Evolutionary conservation across 2,329 filamentous ascomycete genomes (phyloP).

Genomic region (Aspergillus proliferans): DNA sequence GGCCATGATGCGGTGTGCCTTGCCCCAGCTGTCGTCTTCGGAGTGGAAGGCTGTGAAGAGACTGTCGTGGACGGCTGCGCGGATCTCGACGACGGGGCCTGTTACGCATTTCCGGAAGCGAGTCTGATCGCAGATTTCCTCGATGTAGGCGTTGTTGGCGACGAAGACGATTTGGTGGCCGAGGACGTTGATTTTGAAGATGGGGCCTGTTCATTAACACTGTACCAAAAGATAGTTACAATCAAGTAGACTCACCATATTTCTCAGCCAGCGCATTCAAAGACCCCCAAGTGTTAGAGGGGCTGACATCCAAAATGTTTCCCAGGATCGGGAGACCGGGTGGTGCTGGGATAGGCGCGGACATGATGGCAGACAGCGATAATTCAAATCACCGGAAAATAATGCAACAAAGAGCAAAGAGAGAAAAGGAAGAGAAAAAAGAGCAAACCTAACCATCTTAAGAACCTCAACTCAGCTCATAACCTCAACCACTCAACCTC

Average conservation of each 20-base stretch:
- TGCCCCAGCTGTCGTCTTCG: slow-evolving; percentile 53
- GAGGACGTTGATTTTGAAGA: slow-evolving; percentile 52
- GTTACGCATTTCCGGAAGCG: slow-evolving; percentile 53
- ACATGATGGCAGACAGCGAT: slow-evolving; percentile 24
- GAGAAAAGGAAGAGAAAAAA: neutral
- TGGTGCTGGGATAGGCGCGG: slow-evolving; percentile 47
- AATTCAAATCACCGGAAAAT: neutral
- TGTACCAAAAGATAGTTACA: neutral
- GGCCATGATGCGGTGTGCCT: slow-evolving; percentile 50
- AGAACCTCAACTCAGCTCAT: too few relatives aligned
- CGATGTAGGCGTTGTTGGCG: slow-evolving; percentile 50
- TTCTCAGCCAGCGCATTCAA: slow-evolving; percentile 45
- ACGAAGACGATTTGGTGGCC: slow-evolving; percentile 45
- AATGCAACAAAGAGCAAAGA: neutral
- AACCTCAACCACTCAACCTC: too few relatives aligned
- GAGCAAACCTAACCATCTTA: too few relatives aligned
- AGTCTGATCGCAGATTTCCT: slow-evolving; percentile 62
- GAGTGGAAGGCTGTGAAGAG: slow-evolving; percentile 55
- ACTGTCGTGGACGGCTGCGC: slow-evolving; percentile 58
- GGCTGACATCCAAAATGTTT: slow-evolving; percentile 47
- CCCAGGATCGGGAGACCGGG: slow-evolving; percentile 47
- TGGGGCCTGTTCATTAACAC: slow-evolving; percentile 44
- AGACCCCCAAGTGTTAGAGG: slow-evolving; percentile 46
- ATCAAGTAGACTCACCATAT: slow-evolving; percentile 33
- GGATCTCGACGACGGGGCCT: slow-evolving; percentile 48